Base-by-base conservation (phyloP, 352 stramenopile genomes). In the Phytophthora aleatoria region DNA sequence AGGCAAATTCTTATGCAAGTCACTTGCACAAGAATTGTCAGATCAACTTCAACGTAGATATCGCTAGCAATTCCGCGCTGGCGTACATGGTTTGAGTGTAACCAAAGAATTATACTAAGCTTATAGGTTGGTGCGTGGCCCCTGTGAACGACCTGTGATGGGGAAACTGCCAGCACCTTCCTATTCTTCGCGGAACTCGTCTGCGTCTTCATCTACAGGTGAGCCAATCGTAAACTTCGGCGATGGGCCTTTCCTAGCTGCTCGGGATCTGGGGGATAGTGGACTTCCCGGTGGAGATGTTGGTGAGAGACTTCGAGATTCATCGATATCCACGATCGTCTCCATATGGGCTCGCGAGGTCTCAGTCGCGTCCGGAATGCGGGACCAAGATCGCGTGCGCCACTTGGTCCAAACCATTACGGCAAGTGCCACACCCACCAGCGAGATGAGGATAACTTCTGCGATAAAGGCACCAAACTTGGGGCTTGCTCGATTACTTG, bases 351-450 rank as follows among this genome's bases (percentile, higher is more conserved):
- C 57, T 43, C 61, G 66, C 24, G 76, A 72, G 3, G 74, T 74
- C 35, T 77, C 70, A 6, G 48, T 53, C 1, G 42, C 43, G 3
- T 76, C 64, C 3, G 78, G 77, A 43, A 87, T 81, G 8, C 78
- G 78, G 1, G 76, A 77, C 84, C 84, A 92, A 31, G 78, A 67
- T 13, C 86, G 55, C n/a, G 71, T 78, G n/a, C 69, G 75, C 74
- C 79, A 87, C 52, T 65, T 73, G 8, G 67, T 74, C 73, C 73
- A 81, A 0, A 76, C 57, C 12, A 88, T 71, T 24, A 79, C 74
- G n/a, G 76, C 57, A 12, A 90, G 63, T 24, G 83, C 60, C n/a
- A 93, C 20, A 7, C 84, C 81, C 3, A 90, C 64, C 2, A 89
- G 47, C 41, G 79, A 85, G 35, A 91, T 70, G 27, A 81, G 48